Evolutionary conservation across 208 protist species (phyloP).

Genomic region (Tritrichomonas foetus): DNA sequence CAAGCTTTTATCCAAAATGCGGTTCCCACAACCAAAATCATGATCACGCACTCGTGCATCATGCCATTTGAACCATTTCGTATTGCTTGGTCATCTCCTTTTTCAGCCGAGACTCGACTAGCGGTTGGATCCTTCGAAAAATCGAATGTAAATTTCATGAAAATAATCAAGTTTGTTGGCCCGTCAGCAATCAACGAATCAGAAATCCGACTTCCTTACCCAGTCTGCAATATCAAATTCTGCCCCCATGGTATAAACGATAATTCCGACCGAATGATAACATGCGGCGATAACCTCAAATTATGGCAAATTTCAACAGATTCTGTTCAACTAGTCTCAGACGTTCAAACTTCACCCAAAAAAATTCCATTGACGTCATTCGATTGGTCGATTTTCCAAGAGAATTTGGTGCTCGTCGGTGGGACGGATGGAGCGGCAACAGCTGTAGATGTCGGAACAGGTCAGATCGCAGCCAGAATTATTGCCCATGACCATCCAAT

Average conservation of each 20-base stretch:
- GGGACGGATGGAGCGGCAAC: background rate
- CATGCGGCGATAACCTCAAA: background rate
- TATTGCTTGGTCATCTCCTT: background rate
- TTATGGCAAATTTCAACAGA: background rate
- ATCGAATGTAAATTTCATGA: background rate
- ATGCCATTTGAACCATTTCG: background rate
- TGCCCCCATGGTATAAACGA: background rate
- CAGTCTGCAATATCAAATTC: background rate
- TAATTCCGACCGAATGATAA: background rate
- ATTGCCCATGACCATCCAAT: slow-evolving; percentile 28
- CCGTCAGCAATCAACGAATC: background rate
- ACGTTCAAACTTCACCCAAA: background rate
- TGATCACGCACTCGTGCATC: too few relatives aligned
- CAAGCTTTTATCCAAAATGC: too few relatives aligned
- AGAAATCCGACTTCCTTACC: background rate
- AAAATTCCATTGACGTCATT: background rate
- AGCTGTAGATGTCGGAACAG: background rate
- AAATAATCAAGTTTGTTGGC: background rate
- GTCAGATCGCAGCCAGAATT: background rate
- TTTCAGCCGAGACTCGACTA: background rate
- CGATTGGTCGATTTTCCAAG: background rate
- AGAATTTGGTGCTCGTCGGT: background rate
- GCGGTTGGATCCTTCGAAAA: background rate
- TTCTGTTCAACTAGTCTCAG: background rate
- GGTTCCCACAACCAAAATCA: too few relatives aligned